These are phyloP conservation scores for Harringtonia lauricola DNA, from an alignment of 2,329 filamentous ascomycete genomes.

Conservation along the genomic window DNA sequence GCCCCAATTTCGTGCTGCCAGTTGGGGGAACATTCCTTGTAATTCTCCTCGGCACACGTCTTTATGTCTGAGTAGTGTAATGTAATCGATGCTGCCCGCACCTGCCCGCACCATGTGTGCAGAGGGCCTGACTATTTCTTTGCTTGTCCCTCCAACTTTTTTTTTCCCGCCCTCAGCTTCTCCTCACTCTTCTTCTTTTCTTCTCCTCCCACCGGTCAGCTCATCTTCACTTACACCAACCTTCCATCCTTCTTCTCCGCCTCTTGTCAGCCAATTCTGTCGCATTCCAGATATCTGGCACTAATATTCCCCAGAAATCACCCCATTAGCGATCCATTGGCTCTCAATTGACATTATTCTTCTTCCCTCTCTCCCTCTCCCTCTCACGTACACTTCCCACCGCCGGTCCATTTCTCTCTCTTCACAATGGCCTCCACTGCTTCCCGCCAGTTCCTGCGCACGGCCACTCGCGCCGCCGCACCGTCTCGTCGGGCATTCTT, in stretches of 20 bases:
- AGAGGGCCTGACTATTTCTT: conserved; percentile 2
- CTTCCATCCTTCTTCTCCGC: not conserved
- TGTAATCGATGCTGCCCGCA: too few relatives aligned
- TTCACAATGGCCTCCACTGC: conserved; percentile 31
- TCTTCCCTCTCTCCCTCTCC: conserved; percentile 4
- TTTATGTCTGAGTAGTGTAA: too few relatives aligned
- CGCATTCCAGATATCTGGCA: too few relatives aligned
- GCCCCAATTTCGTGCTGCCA: too few relatives aligned
- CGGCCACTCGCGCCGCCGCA: conserved; percentile 46
- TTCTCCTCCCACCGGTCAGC: not conserved
- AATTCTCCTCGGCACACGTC: not conserved
- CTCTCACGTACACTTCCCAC: not conserved
- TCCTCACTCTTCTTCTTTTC: not conserved
- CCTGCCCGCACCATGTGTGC: not conserved
- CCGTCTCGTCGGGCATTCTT: conserved; percentile 10
- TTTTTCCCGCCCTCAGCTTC: not conserved
- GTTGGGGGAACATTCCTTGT: not conserved
- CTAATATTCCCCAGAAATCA: too few relatives aligned
- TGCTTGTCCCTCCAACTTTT: conserved; percentile 18
- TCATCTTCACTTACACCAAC: not conserved
- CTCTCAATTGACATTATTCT: too few relatives aligned
- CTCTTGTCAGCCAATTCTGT: not conserved
- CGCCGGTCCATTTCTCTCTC: not conserved
- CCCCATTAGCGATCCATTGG: too few relatives aligned
- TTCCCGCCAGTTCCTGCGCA: conserved; percentile 43